Evolutionary conservation across 306 rosid genomes (phyloP).

Genomic region (Trichosanthes cucumerina): DNA sequence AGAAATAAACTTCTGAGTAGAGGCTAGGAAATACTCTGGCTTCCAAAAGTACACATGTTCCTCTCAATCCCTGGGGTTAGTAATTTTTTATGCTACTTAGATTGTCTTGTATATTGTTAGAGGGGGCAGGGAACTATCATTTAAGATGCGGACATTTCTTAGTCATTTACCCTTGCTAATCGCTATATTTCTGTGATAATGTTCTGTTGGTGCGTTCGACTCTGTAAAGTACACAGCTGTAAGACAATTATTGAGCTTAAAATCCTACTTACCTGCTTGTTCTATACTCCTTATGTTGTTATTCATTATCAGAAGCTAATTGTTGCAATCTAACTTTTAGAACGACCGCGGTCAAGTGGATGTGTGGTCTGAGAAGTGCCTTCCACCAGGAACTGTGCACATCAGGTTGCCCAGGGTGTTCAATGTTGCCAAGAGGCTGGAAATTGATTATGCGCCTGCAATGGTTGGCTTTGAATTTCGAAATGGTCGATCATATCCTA

Average conservation of each 20-base stretch:
- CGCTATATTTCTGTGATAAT: neutral
- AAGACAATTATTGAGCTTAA: neutral
- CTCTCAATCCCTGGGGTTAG: neutral
- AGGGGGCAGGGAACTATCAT: neutral
- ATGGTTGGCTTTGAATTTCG: constrained; percentile 88
- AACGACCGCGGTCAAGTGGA: constrained; percentile 87
- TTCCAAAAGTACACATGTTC: neutral
- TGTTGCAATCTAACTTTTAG: constrained; percentile 29
- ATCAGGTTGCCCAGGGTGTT: constrained; percentile 63
- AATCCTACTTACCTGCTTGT: neutral
- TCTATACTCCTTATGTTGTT: neutral
- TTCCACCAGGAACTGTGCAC: constrained; percentile 89
- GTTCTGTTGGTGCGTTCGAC: neutral
- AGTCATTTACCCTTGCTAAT: neutral
- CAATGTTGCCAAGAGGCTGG: constrained; percentile 69
- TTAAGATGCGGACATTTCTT: neutral
- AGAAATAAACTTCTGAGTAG: neutral
- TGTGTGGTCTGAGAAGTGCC: constrained; percentile 98
- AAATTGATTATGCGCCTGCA: constrained; percentile 89
- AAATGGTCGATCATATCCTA: constrained; percentile 78
- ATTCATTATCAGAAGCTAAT: constrained; percentile 16
- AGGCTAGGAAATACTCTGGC: neutral
- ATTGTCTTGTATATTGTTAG: neutral
- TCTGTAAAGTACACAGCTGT: neutral
- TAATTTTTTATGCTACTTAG: neutral